Percentiles rank a stretch among this genome's conserved stretches.
These are phyloP conservation scores for Solanum chilense DNA, from an alignment of 257 asterid genomes.

Conservation along the genomic window DNA sequence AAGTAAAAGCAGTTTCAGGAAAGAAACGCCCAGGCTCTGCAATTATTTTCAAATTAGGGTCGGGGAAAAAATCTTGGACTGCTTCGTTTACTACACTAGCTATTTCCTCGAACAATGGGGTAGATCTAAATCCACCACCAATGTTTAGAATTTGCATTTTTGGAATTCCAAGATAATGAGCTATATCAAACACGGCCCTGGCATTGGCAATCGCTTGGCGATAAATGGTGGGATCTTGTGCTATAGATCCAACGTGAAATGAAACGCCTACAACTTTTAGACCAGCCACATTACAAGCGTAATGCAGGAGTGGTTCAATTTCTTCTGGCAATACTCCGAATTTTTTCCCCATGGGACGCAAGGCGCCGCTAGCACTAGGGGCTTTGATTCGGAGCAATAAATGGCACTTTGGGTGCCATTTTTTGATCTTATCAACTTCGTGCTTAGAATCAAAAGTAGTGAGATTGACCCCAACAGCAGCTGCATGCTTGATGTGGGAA, in stretches of 20 bases:
- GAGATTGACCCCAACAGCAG: background rate
- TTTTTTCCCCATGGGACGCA: background rate
- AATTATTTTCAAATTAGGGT: background rate
- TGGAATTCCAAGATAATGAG: background rate
- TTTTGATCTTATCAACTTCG: constrained; percentile 2
- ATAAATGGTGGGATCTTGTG: background rate
- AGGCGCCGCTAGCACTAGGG: background rate
- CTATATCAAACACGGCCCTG: background rate
- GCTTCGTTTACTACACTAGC: background rate
- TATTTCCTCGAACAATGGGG: background rate
- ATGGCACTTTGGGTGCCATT: background rate
- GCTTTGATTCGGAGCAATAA: constrained; percentile 2
- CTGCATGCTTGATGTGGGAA: background rate
- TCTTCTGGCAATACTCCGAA: background rate
- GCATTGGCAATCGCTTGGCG: background rate
- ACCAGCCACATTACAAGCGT: background rate
- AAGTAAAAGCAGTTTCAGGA: background rate
- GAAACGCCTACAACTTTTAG: background rate
- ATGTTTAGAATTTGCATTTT: background rate
- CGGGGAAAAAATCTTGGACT: background rate
- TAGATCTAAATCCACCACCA: background rate
- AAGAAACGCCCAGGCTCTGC: background rate
- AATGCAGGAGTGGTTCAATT: background rate
- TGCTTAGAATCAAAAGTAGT: background rate
- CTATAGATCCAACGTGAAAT: constrained; percentile 4